phyloP scores from a whole-genome alignment of 495 filamentous ascomycete species.

The Sporormia fimetaria region DNA sequence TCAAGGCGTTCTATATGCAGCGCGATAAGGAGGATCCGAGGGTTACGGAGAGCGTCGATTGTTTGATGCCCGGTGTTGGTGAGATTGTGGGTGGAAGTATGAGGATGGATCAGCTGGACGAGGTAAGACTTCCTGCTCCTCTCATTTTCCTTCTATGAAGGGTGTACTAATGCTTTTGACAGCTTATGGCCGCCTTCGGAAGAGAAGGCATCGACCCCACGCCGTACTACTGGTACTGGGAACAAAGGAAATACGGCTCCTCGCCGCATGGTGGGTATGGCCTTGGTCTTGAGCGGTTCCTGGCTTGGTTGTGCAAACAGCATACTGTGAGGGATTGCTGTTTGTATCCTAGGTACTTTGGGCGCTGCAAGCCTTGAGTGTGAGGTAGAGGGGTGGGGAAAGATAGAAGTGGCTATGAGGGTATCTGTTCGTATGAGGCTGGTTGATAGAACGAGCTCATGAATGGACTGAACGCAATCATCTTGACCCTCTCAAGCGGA shows the following conservation, averaged over 20 bases:
- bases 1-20: conserved; percentile 99
- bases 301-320: conserved; percentile 90
- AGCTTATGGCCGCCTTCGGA: conserved; percentile 80
- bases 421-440: no score
- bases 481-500: no score
- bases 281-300: conserved; percentile 86
- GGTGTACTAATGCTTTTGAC: no score
- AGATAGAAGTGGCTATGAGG: no score
- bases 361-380: conserved; percentile 85
- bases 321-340: conserved; percentile 83
- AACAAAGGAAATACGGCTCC: conserved; percentile 93
- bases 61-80: conserved; percentile 90
- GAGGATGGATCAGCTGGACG: conserved; percentile 90
- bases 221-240: conserved; percentile 98
- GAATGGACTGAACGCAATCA: no score
- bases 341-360: conserved; percentile 89
- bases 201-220: conserved; percentile 72
- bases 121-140: no score
- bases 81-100: conserved; percentile 96
- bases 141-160: no score
- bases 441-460: no score
- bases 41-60: conserved; percentile 95
- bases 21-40: conserved; percentile 69
- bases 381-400: no score
- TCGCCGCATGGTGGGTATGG: conserved; percentile 94